phyloP scores from a whole-genome alignment of 2,329 filamentous ascomycete species.

The Helicocarpus griseus region DNA sequence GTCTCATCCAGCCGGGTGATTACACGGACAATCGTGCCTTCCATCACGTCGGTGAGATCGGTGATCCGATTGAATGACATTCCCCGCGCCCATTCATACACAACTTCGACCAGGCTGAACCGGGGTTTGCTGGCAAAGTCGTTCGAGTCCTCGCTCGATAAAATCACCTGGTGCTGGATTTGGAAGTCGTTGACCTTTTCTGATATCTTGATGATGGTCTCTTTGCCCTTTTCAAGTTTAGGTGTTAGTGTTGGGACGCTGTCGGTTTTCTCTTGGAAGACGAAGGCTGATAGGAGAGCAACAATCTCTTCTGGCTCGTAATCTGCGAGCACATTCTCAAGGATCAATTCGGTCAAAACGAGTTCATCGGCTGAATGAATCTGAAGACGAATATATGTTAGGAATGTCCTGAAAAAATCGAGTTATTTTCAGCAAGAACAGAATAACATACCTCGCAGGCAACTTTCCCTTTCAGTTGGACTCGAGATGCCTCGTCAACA shows the following conservation, averaged over 20 bases:
- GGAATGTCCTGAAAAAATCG: neutral
- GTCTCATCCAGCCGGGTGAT: slow-evolving; percentile 93
- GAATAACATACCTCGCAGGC: slow-evolving; percentile 62
- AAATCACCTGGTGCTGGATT: slow-evolving; percentile 82
- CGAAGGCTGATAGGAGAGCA: slow-evolving; percentile 82
- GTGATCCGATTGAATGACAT: slow-evolving; percentile 99
- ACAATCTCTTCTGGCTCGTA: slow-evolving; percentile 97
- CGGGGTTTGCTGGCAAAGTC: slow-evolving; percentile 80
- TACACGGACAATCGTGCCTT: slow-evolving; percentile 91
- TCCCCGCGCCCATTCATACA: slow-evolving; percentile 95
- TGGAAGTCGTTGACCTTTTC: slow-evolving; percentile 90
- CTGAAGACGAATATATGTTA: slow-evolving; percentile 20
- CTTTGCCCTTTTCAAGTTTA: slow-evolving; percentile 69
- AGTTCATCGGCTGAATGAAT: slow-evolving; percentile 96
- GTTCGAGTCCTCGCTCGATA: slow-evolving; percentile 80
- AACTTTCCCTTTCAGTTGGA: slow-evolving; percentile 95
- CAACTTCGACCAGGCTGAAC: slow-evolving; percentile 92
- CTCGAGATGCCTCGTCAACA: slow-evolving; percentile 75
- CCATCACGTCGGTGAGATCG: slow-evolving; percentile 86
- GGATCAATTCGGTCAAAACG: slow-evolving; percentile 87
- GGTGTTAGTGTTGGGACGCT: slow-evolving; percentile 69
- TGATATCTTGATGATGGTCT: slow-evolving; percentile 78
- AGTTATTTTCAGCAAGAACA: neutral
- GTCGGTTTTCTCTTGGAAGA: slow-evolving; percentile 95
- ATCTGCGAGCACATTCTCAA: slow-evolving; percentile 91